phyloP scores from a whole-genome alignment of 176 grass and related monocot genomes.

The Oryza glumipatula region DNA sequence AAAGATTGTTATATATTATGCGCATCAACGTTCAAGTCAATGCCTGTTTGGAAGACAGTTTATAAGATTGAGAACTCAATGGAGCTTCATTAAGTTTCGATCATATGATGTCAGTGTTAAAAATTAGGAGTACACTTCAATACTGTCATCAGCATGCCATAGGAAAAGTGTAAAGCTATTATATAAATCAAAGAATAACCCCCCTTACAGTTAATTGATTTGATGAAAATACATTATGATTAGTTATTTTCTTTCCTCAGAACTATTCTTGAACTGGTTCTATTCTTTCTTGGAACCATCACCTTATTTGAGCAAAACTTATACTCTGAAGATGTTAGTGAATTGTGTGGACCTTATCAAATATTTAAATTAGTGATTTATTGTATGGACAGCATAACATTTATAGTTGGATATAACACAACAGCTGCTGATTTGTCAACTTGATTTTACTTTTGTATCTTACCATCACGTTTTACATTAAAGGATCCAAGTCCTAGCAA shows the following conservation, averaged over 20 bases:
- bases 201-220: neutral
- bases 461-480: slow-evolving; percentile 35
- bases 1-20: neutral
- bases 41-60: neutral
- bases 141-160: neutral
- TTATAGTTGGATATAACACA: neutral
- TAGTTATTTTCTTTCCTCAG: neutral
- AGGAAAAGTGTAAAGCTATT: neutral
- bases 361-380: neutral
- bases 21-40: neutral
- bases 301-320: neutral
- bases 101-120: slow-evolving; percentile 3
- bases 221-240: slow-evolving; percentile 11
- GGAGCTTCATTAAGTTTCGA: neutral
- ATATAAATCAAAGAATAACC: neutral
- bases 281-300: neutral
- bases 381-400: neutral
- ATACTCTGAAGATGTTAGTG: neutral
- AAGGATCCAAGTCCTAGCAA: slow-evolving; percentile 90
- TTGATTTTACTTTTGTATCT: slow-evolving; percentile 24
- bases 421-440: neutral
- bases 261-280: neutral
- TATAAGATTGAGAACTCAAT: neutral
- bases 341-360: slow-evolving; percentile 14
- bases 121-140: neutral